These are phyloP conservation scores for Cryomyces minteri DNA, from an alignment of 495 filamentous ascomycete genomes.

Conservation along the genomic window DNA sequence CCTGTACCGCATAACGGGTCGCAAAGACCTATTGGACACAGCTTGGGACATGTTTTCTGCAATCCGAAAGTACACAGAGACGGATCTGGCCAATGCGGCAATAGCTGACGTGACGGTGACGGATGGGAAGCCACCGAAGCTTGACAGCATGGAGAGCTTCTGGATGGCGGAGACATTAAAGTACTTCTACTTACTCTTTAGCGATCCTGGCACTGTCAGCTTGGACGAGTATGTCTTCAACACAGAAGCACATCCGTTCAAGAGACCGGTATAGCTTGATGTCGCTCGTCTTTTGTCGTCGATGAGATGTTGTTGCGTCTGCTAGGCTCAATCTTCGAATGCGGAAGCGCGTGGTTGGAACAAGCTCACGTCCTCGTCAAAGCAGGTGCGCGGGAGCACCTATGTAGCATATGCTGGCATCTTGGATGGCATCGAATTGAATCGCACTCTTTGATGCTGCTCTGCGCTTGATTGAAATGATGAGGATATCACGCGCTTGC, in stretches of 20 bases:
- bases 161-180: conserved; percentile 33
- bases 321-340: no score
- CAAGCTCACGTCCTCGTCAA: no score
- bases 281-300: no score
- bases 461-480: no score
- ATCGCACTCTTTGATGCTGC: no score
- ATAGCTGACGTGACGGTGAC: conserved; percentile 16
- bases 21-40: conserved; percentile 10
- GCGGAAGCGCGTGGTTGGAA: no score
- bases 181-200: conserved; percentile 35
- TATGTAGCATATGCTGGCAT: no score
- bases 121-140: not conserved
- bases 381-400: no score
- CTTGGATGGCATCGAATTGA: no score
- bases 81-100: conserved; percentile 17
- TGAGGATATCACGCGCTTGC: no score
- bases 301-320: no score
- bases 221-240: conserved; percentile 43
- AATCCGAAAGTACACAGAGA: conserved; percentile 15
- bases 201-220: conserved; percentile 27
- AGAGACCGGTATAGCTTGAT: conserved; percentile 18
- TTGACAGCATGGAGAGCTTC: conserved; percentile 17
- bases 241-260: conserved; percentile 62
- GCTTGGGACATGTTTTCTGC: conserved; percentile 17
- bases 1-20: conserved; percentile 17